Conservation (phyloP, 2,329 filamentous ascomycete species). For the Sarocladiaceae sp. region DNA sequence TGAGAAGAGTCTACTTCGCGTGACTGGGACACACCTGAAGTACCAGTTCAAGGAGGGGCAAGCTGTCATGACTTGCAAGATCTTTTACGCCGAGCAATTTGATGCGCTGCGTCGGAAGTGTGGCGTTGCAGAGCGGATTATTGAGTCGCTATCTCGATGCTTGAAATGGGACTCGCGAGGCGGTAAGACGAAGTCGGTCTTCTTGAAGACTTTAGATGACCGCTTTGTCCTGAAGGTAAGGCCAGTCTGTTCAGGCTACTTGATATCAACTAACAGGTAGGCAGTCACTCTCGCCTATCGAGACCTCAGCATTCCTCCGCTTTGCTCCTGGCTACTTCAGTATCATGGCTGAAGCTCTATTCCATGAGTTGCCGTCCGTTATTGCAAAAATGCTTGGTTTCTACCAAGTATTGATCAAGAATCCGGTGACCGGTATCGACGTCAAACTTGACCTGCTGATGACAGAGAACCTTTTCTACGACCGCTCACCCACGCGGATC, state of each 20-base stretch:
- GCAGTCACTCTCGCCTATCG: slow-evolving; percentile 74
- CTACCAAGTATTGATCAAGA: slow-evolving; percentile 96
- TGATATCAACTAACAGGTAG: slow-evolving; percentile 31
- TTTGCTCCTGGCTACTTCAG: slow-evolving; percentile 97
- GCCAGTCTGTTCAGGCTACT: slow-evolving; percentile 7
- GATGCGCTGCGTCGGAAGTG: slow-evolving; percentile 91
- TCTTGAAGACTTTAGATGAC: slow-evolving; percentile 93
- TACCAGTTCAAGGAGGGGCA: slow-evolving; percentile 92
- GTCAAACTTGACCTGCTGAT: slow-evolving; percentile 91
- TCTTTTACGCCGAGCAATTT: slow-evolving; percentile 97
- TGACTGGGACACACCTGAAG: slow-evolving; percentile 87
- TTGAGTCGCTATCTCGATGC: slow-evolving; percentile 91
- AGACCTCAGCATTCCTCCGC: slow-evolving; percentile 87
- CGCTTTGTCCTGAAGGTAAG: slow-evolving; percentile 73
- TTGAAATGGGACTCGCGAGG: slow-evolving; percentile 98
- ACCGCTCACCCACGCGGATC: slow-evolving; percentile 79
- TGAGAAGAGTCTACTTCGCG: slow-evolving; percentile 76
- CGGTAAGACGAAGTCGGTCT: slow-evolving; percentile 95
- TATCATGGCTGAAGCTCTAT: slow-evolving; percentile 93
- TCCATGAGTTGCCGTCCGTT: slow-evolving; percentile 89
- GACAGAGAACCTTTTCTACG: slow-evolving; percentile 98
- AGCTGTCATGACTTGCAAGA: slow-evolving; percentile 96
- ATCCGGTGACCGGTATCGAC: slow-evolving; percentile 82
- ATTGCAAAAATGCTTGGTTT: slow-evolving; percentile 99
- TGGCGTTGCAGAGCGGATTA: slow-evolving; percentile 85